Evolutionary conservation across 1,284 basidiomycete genomes (phyloP).

Genomic region (Ganoderma lingzhi): DNA sequence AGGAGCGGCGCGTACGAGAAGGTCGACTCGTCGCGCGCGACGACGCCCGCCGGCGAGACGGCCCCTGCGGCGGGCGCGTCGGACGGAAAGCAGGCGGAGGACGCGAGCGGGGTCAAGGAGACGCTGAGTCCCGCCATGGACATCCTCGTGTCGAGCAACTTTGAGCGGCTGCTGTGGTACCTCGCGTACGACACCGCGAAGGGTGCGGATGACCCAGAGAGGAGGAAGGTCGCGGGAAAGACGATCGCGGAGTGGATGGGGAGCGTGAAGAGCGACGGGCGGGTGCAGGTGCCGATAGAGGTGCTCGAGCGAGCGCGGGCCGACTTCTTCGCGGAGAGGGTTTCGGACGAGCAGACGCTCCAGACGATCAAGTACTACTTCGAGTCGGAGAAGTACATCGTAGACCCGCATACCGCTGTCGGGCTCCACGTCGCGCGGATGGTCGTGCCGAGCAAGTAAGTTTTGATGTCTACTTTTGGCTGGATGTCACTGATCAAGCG

Average conservation of each 20-base stretch:
- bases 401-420: conserved; percentile 98
- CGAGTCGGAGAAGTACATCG: conserved; percentile 77
- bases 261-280: conserved; percentile 82
- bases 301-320: conserved; percentile 79
- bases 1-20: conserved; percentile 93
- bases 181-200: conserved; percentile 80
- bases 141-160: conserved; percentile 97
- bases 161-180: conserved; percentile 96
- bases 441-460: conserved; percentile 49
- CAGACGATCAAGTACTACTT: conserved; percentile 84
- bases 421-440: conserved; percentile 76
- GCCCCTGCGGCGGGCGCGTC: conserved; percentile 50
- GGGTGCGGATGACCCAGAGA: conserved; percentile 44
- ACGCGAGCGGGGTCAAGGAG: conserved; percentile 80
- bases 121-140: conserved; percentile 99
- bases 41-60: not conserved
- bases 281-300: conserved; percentile 74
- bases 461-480: conserved; percentile 7
- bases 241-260: conserved; percentile 89
- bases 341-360: conserved; percentile 89
- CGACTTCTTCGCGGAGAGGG: conserved; percentile 91
- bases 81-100: conserved; percentile 71
- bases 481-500: conserved; percentile 14
- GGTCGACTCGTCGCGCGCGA: conserved; percentile 56
- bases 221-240: conserved; percentile 65